Evolutionary conservation across 441 rosid species (phyloP), one percentile per base, ranked within the genome.

Genomic region (Viola pubescens): DNA sequence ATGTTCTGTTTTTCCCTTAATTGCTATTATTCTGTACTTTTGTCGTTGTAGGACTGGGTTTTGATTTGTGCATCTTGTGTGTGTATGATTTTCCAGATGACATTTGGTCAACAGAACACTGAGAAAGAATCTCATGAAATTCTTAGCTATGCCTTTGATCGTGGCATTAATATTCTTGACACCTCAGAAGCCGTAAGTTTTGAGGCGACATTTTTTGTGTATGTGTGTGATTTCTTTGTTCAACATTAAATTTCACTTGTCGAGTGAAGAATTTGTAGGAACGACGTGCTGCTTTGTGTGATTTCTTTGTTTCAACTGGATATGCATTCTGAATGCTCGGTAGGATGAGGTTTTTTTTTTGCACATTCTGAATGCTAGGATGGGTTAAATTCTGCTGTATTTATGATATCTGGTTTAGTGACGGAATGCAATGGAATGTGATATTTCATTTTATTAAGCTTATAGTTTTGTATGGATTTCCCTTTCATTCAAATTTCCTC

Each of bases 41-140:
- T 40, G 4, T 8, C 48, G 37, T 16, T 34, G 4, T 39, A 9
- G 10, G 26, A 38, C 14, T 54, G 53, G 26, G 26, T 48, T 66
- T 62, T 40, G 43, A 44, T 40, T 39, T 64, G 13, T 40, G 3
- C 10, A 10, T 62, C 4, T 38, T 41, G 19, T 13, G 26, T 54
- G 4, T 12, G 4, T 9, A 12, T 13, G 8, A 13, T 56, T 13
- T 63, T 73, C 59, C 81, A 86, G 96, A 88, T 88, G 98, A 88
- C 95, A 53, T 91, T 88, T 72, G 98, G 94, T 42, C 75, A 83
- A 67, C 94, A 91, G 74, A 91, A 87, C 69, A 85, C 94, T 6
- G 96, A 87, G 85, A 79, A 83, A 64, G 96, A 91, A 75, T 80
- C 95, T 63, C 98, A 87, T 76, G 94, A 81, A 56, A 82, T 88